These are phyloP conservation scores for Glycine soja DNA, from an alignment of 306 rosid genomes.

Conservation along the genomic window DNA sequence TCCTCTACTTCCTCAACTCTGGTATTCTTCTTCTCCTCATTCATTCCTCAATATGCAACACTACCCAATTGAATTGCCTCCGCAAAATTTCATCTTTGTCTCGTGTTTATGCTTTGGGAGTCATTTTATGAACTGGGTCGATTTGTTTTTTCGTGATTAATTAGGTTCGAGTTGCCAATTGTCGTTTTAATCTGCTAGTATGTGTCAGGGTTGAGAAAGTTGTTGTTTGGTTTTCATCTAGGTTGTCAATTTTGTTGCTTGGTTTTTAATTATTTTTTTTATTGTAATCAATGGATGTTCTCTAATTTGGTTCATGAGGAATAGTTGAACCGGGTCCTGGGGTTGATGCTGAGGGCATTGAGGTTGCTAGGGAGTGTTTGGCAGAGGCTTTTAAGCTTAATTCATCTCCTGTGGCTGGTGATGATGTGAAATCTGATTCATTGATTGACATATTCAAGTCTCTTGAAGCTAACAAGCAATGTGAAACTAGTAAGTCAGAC, in stretches of 20 bases:
- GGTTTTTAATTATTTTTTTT: background rate
- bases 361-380: slow-evolving; percentile 86
- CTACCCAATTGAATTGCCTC: background rate
- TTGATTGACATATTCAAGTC: slow-evolving; percentile 74
- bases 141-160: slow-evolving; percentile 15
- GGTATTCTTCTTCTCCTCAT: slow-evolving; percentile 49
- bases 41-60: background rate
- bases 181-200: background rate
- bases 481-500: slow-evolving; percentile 45
- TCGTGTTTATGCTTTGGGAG: background rate
- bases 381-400: slow-evolving; percentile 71
- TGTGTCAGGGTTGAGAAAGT: background rate
- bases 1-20: slow-evolving; percentile 71
- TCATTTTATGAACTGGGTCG: slow-evolving; percentile 2
- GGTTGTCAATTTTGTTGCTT: background rate
- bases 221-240: slow-evolving; percentile 23
- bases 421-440: slow-evolving; percentile 51
- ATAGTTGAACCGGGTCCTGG: slow-evolving; percentile 78
- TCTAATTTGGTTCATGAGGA: slow-evolving; percentile 39
- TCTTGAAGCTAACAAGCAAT: slow-evolving; percentile 53
- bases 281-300: background rate
- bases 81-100: slow-evolving; percentile 1
- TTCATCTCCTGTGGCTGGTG: slow-evolving; percentile 48
- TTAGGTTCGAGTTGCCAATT: slow-evolving; percentile 32
- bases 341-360: slow-evolving; percentile 80